Evolutionary conservation across 2,329 filamentous ascomycete genomes (phyloP).

Genomic region (Botrytis paeoniae): DNA sequence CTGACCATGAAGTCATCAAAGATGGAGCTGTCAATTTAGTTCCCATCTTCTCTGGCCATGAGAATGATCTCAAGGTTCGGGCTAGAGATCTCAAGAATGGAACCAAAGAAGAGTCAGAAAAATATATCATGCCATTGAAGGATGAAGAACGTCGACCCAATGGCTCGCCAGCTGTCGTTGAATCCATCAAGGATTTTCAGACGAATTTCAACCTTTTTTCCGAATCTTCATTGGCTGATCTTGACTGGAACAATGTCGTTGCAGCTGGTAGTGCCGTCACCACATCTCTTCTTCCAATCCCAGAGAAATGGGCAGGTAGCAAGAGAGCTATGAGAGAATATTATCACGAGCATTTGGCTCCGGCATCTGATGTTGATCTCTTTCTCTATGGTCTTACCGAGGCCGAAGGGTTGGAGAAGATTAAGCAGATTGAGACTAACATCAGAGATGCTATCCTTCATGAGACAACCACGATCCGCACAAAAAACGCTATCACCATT

Average conservation of each 20-base stretch:
- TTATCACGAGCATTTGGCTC: slow-evolving; percentile 77
- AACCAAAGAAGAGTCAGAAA: slow-evolving; percentile 56
- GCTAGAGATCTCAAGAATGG: slow-evolving; percentile 59
- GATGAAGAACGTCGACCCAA: slow-evolving; percentile 58
- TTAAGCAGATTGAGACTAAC: slow-evolving; percentile 73
- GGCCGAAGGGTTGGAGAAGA: slow-evolving; percentile 76
- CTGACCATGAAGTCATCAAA: slow-evolving; percentile 54
- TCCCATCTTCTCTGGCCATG: slow-evolving; percentile 60
- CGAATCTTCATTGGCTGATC: slow-evolving; percentile 69
- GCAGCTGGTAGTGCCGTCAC: slow-evolving; percentile 78
- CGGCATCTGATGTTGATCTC: slow-evolving; percentile 82
- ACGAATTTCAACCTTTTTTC: slow-evolving; percentile 80
- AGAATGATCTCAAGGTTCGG: slow-evolving; percentile 56
- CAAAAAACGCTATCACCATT: slow-evolving; percentile 85
- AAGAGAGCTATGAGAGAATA: slow-evolving; percentile 67
- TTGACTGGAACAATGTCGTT: slow-evolving; percentile 81
- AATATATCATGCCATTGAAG: slow-evolving; percentile 67
- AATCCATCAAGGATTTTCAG: slow-evolving; percentile 66
- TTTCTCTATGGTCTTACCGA: slow-evolving; percentile 80
- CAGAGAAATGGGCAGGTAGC: slow-evolving; percentile 56
- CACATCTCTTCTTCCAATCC: slow-evolving; percentile 72
- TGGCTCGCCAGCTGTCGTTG: slow-evolving; percentile 66
- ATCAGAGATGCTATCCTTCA: slow-evolving; percentile 74
- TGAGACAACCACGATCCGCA: slow-evolving; percentile 81
- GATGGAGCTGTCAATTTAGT: slow-evolving; percentile 61